These are phyloP conservation scores for Yamadazyma sp. DNA, from an alignment of 805 yeast species.

Conservation along the genomic window DNA sequence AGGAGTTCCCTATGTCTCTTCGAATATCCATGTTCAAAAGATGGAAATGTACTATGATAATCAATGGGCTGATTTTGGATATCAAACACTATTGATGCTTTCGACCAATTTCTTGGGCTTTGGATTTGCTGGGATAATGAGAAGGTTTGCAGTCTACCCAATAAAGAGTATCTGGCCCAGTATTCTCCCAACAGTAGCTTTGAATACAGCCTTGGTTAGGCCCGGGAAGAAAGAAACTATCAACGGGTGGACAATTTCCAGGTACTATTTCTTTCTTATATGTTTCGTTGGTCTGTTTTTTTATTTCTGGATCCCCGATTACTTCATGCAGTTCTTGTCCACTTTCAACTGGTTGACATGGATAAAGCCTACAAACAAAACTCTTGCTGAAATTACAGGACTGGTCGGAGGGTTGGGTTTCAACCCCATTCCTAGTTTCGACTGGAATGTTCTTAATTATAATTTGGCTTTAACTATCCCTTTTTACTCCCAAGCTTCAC, in stretches of 20 bases:
- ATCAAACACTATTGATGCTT: conserved; percentile 23
- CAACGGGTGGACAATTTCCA: conserved; percentile 32
- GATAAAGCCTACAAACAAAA: conserved; percentile 27
- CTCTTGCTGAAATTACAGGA: conserved; percentile 28
- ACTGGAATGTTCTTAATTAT: conserved; percentile 25
- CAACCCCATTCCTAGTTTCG: conserved; percentile 31
- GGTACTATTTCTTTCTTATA: conserved; percentile 36
- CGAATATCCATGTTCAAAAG: conserved; percentile 25
- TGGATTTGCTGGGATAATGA: conserved; percentile 30
- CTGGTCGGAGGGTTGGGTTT: conserved; percentile 26
- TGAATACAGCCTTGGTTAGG: conserved; percentile 25
- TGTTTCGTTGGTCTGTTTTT: conserved; percentile 21
- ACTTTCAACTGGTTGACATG: conserved; percentile 32
- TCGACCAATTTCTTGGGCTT: conserved; percentile 30
- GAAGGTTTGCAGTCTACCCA: conserved; percentile 48
- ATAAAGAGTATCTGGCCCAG: conserved; percentile 54
- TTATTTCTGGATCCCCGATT: conserved; percentile 32
- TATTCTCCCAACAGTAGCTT: conserved; percentile 28
- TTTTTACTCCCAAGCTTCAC: conserved; percentile 24
- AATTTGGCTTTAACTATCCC: conserved; percentile 22
- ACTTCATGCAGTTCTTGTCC: conserved; percentile 26
- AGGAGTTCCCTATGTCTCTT: conserved; percentile 24
- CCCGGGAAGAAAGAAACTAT: conserved; percentile 27
- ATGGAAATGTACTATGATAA: conserved; percentile 21
- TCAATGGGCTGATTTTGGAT: conserved; percentile 28